Base-by-base conservation (phyloP, 148 eudicot species). In the Cornus controversa region DNA sequence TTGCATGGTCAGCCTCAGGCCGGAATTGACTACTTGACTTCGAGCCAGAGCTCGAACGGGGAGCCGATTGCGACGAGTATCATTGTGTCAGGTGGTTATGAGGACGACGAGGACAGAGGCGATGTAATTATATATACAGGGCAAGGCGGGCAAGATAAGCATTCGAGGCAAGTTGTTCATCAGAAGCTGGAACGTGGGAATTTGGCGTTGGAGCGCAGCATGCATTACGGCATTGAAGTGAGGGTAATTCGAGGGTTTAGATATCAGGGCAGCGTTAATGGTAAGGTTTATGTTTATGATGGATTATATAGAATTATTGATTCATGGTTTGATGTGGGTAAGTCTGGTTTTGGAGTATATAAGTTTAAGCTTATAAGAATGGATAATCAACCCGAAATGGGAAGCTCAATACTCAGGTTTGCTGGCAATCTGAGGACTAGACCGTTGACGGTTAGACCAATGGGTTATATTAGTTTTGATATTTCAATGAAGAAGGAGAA, bases 61-160 rank as follows among this genome's bases (percentile, higher is more conserved):
- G 96, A 89, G 80, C 99, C 99, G 0, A 85, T 96, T 75, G 99
- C 99, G 2, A 96, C 98, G 4, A 93, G 98, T 69, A 75, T 96
- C 2, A 89, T 93, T 22, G 97, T 92, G 10, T 96, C 98, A 0
- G 99, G 97, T 78, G 99, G 99, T 36, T 96, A 96, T 23, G 99
- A 96, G 63, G 98, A 96, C 45, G 94, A 96, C 77, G 98, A 88
- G 14, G 98, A 96, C 78, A 71, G 77, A 0, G 99, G 99, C 15
- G 97, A 93, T 70, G 95, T 91, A 65, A 66, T 96, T 4, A 69
- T 91, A 3, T 96, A 93, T 40, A 88, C 99, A 0, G 99, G 99
- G 1, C 98, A 96, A 40, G 98, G 99, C 50, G 99, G 99, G 40
- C 93, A 89, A 66, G 97, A 91, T 78, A 91, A 89, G 72, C 37